Conservation (phyloP, 805 yeast species). For the Ogataea trehalophila region DNA sequence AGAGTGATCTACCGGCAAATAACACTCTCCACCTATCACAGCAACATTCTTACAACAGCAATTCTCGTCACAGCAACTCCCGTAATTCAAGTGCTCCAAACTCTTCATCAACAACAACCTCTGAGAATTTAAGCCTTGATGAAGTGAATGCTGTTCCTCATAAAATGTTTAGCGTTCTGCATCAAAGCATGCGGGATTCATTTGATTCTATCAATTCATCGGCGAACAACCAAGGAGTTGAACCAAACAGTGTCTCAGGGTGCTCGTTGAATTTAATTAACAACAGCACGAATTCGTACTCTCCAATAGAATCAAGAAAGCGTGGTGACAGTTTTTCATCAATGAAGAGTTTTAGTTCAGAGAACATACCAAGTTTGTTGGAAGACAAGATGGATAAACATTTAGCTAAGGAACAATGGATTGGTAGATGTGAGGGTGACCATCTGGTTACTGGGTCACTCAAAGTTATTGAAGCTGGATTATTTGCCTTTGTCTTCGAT, state of each 20-base stretch:
- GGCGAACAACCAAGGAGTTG: background rate
- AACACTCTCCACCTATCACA: background rate
- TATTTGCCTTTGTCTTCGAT: conserved; percentile 86
- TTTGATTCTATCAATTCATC: conserved; percentile 17
- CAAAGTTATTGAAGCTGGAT: conserved; percentile 57
- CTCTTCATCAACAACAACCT: conserved; percentile 9
- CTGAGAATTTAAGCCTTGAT: conserved; percentile 22
- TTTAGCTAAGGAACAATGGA: conserved; percentile 45
- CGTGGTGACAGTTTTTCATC: conserved; percentile 22
- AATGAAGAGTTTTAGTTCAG: conserved; percentile 37
- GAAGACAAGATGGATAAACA: conserved; percentile 56
- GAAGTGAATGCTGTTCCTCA: conserved; percentile 29
- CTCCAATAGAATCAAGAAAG: no score
- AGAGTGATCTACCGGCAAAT: conserved; percentile 6
- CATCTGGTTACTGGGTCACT: conserved; percentile 60
- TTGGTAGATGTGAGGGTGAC: conserved; percentile 55
- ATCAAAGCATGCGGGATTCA: conserved; percentile 16
- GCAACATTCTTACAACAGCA: background rate
- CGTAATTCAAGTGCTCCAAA: conserved; percentile 10
- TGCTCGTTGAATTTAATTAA: no score
- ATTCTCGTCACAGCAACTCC: background rate
- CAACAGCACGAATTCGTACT: no score
- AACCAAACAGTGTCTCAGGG: background rate
- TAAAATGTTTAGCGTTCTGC: conserved; percentile 21
- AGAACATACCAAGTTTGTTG: conserved; percentile 25